phyloP scores from a whole-genome alignment of 1,284 basidiomycete species.

The Cryptococcus sp. region DNA sequence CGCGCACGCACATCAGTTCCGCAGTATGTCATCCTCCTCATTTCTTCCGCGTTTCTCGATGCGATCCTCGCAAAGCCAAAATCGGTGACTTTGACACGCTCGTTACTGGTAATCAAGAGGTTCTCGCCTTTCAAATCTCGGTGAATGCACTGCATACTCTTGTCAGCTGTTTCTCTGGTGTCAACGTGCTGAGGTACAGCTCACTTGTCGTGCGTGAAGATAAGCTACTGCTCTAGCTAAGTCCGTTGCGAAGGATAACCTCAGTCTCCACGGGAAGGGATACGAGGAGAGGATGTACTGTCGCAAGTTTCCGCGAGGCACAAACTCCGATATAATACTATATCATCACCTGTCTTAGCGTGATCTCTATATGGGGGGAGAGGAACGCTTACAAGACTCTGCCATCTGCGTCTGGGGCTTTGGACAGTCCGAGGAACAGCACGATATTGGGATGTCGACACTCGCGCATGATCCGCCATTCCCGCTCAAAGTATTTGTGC shows the following conservation, averaged over 20 bases:
- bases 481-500: constrained; percentile 94
- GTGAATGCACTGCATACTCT: constrained; percentile 55
- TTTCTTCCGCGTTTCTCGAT: constrained; percentile 85
- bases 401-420: constrained; percentile 76
- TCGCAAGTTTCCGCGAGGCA: constrained; percentile 73
- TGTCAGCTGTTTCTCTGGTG: background rate
- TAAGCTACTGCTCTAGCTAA: constrained; percentile 93
- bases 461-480: constrained; percentile 93
- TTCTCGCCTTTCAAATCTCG: constrained; percentile 95
- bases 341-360: background rate
- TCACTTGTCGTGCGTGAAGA: constrained; percentile 80
- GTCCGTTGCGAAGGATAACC: constrained; percentile 91
- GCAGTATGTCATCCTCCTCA: constrained; percentile 88
- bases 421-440: constrained; percentile 88
- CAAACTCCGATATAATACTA: constrained; percentile 80
- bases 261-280: constrained; percentile 82
- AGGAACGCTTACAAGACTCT: constrained; percentile 61
- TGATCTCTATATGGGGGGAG: no score
- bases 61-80: constrained; percentile 86
- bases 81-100: constrained; percentile 92
- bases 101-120: constrained; percentile 87
- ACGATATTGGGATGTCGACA: constrained; percentile 90
- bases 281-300: constrained; percentile 74
- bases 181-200: constrained; percentile 5
- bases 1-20: constrained; percentile 81